Evolutionary conservation across 768 basidiomycete species (phyloP), one percentile per base, ranked within the genome.

Genomic region (Kwoniella bestiolae): DNA sequence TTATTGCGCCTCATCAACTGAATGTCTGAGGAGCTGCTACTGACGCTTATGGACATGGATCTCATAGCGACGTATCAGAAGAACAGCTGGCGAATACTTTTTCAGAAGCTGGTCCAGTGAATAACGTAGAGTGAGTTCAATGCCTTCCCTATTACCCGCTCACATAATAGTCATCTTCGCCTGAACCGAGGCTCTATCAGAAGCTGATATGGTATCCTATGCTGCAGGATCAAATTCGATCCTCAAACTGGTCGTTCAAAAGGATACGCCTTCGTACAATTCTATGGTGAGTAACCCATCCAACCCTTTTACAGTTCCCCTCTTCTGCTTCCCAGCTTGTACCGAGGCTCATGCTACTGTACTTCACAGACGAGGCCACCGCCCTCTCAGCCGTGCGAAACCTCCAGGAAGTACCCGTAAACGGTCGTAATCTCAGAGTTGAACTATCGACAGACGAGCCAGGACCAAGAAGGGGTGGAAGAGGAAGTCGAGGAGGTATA

Each of bases 361-460:
- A 5, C 32, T 28, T 31, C 14, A 32, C 57, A 83, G 96, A 99
- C 82, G 91, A 95, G 80, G 94, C 96, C 82, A 98, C 96, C 25
- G 96, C 96, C 6, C 82, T 87, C 26, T 95, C 93, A 56, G 96
- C 96, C 52, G 92, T 99, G 16, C 89, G 96, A 74, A 99, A 98
- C 78, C 86, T 99, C 53, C 93, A 96, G 81, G 92, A 91, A 66
- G 87, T 87, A 56, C 92, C 93, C 72, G 91, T 97, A 32, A 92
- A 91, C 61, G 96, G 96, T 3, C 88, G 96, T 8, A 90, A 91
- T 2, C 85, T 99, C 47, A 89, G 94, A 53, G 94, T 99, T 74
- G 95, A 98, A 80, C 86, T 95, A 8, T 72, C 71, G 26, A 76
- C 76, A 18, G 80, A 79, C 53, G 71, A 78, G 56, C 78, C 77